Evolutionary conservation across 1,284 basidiomycete species (phyloP), one percentile per base, ranked within the genome.

Genomic region (Kwoniella shivajii): DNA sequence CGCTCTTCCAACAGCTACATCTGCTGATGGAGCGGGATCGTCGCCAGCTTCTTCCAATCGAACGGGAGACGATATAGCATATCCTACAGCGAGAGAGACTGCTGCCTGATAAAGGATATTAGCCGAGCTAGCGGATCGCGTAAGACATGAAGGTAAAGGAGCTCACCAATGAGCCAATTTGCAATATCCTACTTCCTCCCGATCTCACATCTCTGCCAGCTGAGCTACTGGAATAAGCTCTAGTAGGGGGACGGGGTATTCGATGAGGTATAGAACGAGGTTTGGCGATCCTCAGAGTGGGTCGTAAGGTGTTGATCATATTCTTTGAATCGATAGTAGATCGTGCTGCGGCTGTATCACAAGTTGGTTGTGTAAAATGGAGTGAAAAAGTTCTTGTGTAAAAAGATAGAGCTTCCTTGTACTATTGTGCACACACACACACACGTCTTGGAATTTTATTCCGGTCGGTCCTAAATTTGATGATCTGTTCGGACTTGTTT

Each of bases 11-110:
- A 53, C 50, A 6, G 65, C 64, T 47, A 59, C 58, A 9, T 60
- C 50, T 10, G 42, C 41, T 1, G 56, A 45, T 4, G 69, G 67
- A 5, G 69, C 50, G 1, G 69, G 66, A 38, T 68, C 62, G 26
- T 53, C 57, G 16, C 53, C 33, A 6, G 36, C 53, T 41, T 63
- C 59, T 22, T 57, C 56, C 24, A 64, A 55, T 24, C 64, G 63
- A 14, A 62, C 30, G 6, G 51, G 53, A 2, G 49, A 31, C 4
- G 56, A 34, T 24, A 60, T 24, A 20, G 43, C 39, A 50, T 63
- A 63, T 3, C 42, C 41, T n/a, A 59, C 47, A 3, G 56, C 56
- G 11, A 64, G 30, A 1, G 63, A 47, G 2, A 50, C 56, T 7
- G 47, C 49, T 0, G 53, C 52, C 54, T 50, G 33, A 16, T 24